phyloP scores from a whole-genome alignment of 75 land plant genomes.

The Sequoiadendron giganteum region DNA sequence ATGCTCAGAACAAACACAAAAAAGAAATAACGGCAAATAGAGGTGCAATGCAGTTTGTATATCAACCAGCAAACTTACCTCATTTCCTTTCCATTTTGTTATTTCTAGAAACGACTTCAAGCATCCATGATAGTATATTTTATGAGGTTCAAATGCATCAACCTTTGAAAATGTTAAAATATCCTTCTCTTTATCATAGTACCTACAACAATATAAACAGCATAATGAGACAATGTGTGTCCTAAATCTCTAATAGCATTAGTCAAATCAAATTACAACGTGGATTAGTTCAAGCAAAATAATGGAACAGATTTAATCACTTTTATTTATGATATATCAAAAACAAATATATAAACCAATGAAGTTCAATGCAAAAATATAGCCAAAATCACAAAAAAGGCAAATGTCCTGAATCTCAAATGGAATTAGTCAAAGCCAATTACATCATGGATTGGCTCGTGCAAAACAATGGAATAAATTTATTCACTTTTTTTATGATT shows the following conservation, averaged over 20 bases:
- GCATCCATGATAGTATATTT: constrained; percentile 97
- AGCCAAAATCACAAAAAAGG: background rate
- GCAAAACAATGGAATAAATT: background rate
- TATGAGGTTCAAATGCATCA: constrained; percentile 62
- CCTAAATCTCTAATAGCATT: background rate
- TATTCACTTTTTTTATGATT: background rate
- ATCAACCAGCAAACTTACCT: constrained; percentile 44
- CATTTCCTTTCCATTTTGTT: constrained; percentile 95
- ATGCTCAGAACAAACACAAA: background rate
- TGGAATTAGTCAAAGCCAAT: background rate
- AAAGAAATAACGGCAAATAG: background rate
- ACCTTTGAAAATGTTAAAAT: constrained; percentile 78
- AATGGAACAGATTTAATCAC: background rate
- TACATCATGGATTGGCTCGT: background rate
- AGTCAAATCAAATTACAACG: background rate
- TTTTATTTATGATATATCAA: background rate
- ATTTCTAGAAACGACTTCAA: constrained; percentile 81
- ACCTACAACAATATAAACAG: constrained; percentile 37
- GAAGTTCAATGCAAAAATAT: background rate
- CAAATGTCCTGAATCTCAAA: background rate
- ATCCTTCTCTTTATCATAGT: constrained; percentile 78
- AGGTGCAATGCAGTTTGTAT: background rate
- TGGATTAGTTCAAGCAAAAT: background rate
- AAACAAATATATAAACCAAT: background rate
- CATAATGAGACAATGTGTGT: background rate